Evolutionary conservation across 345 rosid genomes (phyloP).

Genomic region (Populus davidiana): DNA sequence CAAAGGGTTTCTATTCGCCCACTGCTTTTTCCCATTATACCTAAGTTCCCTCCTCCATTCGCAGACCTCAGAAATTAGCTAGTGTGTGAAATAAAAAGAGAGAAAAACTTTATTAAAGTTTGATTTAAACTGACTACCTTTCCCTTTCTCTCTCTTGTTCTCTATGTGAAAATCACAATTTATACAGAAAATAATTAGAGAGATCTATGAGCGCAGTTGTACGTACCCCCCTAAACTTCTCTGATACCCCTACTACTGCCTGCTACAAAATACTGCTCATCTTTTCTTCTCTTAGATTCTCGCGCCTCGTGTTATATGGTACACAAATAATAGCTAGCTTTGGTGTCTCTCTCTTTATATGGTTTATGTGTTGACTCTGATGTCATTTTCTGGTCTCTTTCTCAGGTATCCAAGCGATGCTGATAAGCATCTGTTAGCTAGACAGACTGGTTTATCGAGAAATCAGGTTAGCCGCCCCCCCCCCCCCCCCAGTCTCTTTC

Average conservation of each 20-base stretch:
- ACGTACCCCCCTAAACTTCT: conserved; percentile 13
- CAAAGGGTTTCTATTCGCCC: conserved; percentile 38
- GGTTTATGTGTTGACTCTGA: conserved; percentile 34
- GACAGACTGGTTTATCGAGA: conserved; percentile 98
- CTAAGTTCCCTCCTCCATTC: conserved; percentile 5
- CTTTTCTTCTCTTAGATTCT: conserved; percentile 56
- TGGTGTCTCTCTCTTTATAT: conserved; percentile 29
- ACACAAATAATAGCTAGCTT: not conserved
- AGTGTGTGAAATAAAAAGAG: not conserved
- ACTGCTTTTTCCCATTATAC: conserved; percentile 24
- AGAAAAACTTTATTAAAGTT: conserved; percentile 10
- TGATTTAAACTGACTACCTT: conserved; percentile 11
- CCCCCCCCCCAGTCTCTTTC: not conserved
- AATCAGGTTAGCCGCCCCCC: conserved; percentile 58
- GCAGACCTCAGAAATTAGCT: conserved; percentile 19
- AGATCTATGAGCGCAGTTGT: conserved; percentile 35
- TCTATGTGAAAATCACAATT: conserved; percentile 7
- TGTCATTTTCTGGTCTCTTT: conserved; percentile 81
- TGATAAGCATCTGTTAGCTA: conserved; percentile 96
- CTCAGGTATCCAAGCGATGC: conserved; percentile 99
- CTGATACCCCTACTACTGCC: conserved; percentile 8
- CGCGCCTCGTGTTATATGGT: conserved; percentile 44
- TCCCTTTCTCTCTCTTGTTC: conserved; percentile 15
- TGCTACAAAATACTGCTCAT: conserved; percentile 4
- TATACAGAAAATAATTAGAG: conserved; percentile 3